These are phyloP conservation scores for Solanum rostratum DNA, from an alignment of 257 asterid species.

Conservation along the genomic window DNA sequence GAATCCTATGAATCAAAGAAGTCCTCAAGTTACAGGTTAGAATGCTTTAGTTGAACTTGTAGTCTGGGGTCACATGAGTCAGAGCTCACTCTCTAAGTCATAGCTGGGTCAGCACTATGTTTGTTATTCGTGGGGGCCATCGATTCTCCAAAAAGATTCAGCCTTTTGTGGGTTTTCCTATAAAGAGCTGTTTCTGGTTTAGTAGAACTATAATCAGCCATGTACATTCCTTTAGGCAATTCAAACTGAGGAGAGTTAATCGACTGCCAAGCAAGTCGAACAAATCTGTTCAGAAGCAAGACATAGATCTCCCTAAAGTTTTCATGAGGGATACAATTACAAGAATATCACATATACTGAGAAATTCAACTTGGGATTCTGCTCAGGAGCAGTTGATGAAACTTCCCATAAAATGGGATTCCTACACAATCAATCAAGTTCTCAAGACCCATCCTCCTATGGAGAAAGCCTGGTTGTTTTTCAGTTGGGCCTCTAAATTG, in stretches of 20 bases:
- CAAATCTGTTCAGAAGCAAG: constrained; percentile 17
- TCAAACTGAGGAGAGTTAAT: constrained; percentile 11
- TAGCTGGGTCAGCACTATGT: constrained; percentile 21
- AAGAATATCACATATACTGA: constrained; percentile 47
- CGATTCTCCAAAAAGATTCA: constrained; percentile 22
- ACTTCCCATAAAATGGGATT: constrained; percentile 73
- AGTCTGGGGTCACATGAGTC: background rate
- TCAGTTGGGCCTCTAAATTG: constrained; percentile 63
- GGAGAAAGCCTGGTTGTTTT: constrained; percentile 92
- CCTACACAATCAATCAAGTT: constrained; percentile 75
- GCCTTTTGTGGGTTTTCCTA: constrained; percentile 4
- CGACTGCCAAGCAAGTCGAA: constrained; percentile 6
- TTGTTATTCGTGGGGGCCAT: constrained; percentile 10
- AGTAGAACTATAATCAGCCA: background rate
- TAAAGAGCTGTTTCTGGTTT: constrained; percentile 13
- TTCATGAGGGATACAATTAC: constrained; percentile 43
- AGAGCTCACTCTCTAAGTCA: background rate
- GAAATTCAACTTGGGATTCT: constrained; percentile 75
- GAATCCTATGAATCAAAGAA: background rate
- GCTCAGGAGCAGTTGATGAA: constrained; percentile 51
- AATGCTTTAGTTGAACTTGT: background rate
- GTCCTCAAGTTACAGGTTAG: background rate
- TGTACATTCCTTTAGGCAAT: background rate
- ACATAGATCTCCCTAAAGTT: constrained; percentile 14
- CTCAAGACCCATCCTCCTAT: constrained; percentile 92